Evolutionary conservation across 495 filamentous ascomycete genomes (phyloP).

Genomic region (Niebla homalea): DNA sequence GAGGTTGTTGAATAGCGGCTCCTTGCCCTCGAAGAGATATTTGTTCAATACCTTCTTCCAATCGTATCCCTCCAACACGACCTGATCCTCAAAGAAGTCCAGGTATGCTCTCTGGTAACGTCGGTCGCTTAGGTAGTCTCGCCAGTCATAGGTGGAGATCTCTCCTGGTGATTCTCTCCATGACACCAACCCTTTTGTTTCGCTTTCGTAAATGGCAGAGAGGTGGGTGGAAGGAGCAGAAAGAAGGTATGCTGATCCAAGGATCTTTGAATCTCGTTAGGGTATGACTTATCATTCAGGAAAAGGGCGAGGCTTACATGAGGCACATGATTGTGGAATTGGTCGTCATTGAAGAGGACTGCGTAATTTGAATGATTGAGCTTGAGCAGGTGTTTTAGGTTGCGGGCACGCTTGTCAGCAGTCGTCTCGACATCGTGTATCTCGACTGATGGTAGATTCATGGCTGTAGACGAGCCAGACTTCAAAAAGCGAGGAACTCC

Average conservation of each 20-base stretch:
- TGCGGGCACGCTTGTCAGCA: constrained; percentile 63
- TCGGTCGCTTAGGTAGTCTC: constrained; percentile 61
- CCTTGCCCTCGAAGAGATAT: constrained; percentile 54
- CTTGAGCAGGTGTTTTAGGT: constrained; percentile 76
- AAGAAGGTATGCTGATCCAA: constrained; percentile 72
- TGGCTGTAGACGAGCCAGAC: constrained; percentile 22
- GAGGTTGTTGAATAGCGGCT: constrained; percentile 60
- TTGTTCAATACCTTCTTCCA: constrained; percentile 61
- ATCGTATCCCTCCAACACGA: constrained; percentile 52
- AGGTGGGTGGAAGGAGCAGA: constrained; percentile 62
- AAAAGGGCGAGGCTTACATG: constrained; percentile 42
- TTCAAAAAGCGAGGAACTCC: constrained; percentile 13
- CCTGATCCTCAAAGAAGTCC: constrained; percentile 73
- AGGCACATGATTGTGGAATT: constrained; percentile 77
- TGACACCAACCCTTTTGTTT: constrained; percentile 55
- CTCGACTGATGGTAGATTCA: constrained; percentile 56
- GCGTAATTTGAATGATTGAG: constrained; percentile 86
- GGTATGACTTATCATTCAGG: background rate
- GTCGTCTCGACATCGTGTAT: constrained; percentile 66
- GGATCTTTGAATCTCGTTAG: constrained; percentile 31
- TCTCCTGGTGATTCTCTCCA: constrained; percentile 80
- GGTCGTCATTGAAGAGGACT: constrained; percentile 62
- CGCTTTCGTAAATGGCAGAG: constrained; percentile 63
- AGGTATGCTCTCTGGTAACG: constrained; percentile 76
- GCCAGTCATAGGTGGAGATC: constrained; percentile 72